Percentiles rank a stretch among this genome's conserved stretches.
These are phyloP conservation scores for Carex myosuroides DNA, from an alignment of 176 grass and related monocot genomes.

Conservation along the genomic window DNA sequence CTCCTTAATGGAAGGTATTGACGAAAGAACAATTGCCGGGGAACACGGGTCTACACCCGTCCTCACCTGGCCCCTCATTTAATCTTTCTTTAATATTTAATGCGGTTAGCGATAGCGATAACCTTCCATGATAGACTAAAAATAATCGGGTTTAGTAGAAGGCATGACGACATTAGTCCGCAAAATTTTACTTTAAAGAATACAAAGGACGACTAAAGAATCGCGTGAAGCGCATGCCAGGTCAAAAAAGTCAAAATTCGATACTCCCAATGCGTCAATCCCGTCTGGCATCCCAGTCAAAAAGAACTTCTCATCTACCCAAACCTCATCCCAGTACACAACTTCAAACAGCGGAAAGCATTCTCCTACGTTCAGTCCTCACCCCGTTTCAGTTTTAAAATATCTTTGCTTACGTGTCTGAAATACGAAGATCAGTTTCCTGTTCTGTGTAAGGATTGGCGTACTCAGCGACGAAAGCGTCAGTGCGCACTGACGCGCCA, in stretches of 20 bases:
- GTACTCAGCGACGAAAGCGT: not conserved
- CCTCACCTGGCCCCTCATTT: not conserved
- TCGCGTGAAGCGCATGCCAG: not conserved
- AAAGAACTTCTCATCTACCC: conserved; percentile 24
- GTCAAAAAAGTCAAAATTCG: conserved; percentile 34
- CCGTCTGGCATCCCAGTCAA: conserved; percentile 13
- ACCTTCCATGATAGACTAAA: not conserved
- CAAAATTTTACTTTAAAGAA: not conserved
- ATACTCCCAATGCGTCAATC: conserved; percentile 28
- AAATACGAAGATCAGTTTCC: not conserved
- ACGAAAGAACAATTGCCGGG: not conserved
- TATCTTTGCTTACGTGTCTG: not conserved
- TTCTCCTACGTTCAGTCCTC: not conserved
- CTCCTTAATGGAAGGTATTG: not conserved
- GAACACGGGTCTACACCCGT: not conserved
- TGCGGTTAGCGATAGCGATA: not conserved
- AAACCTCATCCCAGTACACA: not conserved
- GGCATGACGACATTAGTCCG: not conserved
- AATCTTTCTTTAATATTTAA: not conserved
- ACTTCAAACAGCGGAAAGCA: not conserved
- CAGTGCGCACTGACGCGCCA: conserved; percentile 1
- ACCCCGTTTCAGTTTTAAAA: not conserved
- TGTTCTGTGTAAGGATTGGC: not conserved
- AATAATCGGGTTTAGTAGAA: not conserved
- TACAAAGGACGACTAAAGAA: not conserved